Evolutionary conservation across 2,329 filamentous ascomycete species (phyloP).

Genomic region (Penicillium sp.): DNA sequence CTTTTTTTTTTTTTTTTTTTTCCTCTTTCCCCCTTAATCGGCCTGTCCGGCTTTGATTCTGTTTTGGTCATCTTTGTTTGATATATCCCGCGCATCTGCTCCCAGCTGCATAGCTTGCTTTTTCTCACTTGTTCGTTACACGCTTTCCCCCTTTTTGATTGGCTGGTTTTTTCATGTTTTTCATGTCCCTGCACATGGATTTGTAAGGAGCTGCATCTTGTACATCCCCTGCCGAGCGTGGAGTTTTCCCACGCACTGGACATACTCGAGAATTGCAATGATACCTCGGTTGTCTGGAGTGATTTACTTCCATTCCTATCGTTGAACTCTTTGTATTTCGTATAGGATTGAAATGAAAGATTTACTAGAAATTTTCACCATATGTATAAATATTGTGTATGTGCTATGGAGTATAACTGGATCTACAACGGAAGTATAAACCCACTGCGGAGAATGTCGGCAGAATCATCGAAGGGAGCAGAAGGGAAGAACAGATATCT

Average conservation of each 20-base stretch:
- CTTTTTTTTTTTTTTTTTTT: constrained; percentile 1
- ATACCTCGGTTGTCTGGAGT: constrained; percentile 6
- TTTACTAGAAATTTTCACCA: background rate
- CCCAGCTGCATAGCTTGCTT: constrained; percentile 18
- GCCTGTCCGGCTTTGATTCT: constrained; percentile 6
- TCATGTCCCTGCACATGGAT: background rate
- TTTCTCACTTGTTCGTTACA: background rate
- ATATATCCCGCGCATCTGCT: constrained; percentile 25
- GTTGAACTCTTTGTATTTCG: constrained; percentile 2
- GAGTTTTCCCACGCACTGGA: constrained; percentile 9
- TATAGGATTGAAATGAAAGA: background rate
- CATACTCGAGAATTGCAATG: constrained; percentile 12
- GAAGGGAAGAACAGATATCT: background rate
- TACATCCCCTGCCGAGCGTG: constrained; percentile 19
- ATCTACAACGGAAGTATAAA: background rate
- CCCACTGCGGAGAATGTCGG: background rate
- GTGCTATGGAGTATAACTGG: background rate
- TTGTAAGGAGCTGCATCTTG: constrained; percentile 13
- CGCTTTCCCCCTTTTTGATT: background rate
- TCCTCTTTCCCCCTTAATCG: background rate
- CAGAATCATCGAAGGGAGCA: background rate
- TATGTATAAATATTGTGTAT: no score
- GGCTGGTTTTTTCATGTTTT: background rate
- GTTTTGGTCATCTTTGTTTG: constrained; percentile 18
- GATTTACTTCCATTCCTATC: constrained; percentile 1